Conservation (phyloP, 2,329 filamentous ascomycete species). For the Cytospora mali region DNA sequence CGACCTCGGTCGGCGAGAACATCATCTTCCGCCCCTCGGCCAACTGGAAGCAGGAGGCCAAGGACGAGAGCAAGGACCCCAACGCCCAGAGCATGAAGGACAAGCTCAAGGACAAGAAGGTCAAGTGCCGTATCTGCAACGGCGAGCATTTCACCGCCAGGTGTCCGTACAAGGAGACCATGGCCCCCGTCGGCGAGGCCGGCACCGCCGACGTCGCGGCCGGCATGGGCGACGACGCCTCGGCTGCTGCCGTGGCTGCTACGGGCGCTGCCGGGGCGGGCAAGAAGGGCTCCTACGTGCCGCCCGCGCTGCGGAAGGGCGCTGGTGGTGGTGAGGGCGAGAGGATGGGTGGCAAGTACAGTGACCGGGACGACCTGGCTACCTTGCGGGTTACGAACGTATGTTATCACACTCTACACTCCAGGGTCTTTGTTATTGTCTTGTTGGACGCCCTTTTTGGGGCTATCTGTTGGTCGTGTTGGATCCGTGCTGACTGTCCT, state of each 20-base stretch:
- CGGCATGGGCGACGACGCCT: slow-evolving; percentile 53
- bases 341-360: slow-evolving; percentile 86
- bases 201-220: slow-evolving; percentile 57
- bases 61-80: slow-evolving; percentile 72
- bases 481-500: slow-evolving; percentile 31
- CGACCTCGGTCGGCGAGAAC: slow-evolving; percentile 94
- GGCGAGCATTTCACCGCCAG: slow-evolving; percentile 99
- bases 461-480: not conserved
- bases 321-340: slow-evolving; percentile 66
- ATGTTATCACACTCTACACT: slow-evolving; percentile 47
- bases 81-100: slow-evolving; percentile 76
- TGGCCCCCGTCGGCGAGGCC: slow-evolving; percentile 79
- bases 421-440: no score
- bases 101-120: slow-evolving; percentile 97
- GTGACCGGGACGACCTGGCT: slow-evolving; percentile 92
- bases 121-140: slow-evolving; percentile 98
- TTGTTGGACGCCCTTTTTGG: no score
- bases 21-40: slow-evolving; percentile 92
- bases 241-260: slow-evolving; percentile 47
- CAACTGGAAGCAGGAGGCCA: slow-evolving; percentile 91
- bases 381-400: slow-evolving; percentile 98
- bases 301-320: slow-evolving; percentile 83
- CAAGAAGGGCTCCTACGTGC: slow-evolving; percentile 86
- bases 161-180: slow-evolving; percentile 99
- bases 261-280: slow-evolving; percentile 60